These are phyloP conservation scores for Ophiognomonia clavigignenti-juglandacearum DNA, from an alignment of 2,329 filamentous ascomycete species.

Conservation along the genomic window DNA sequence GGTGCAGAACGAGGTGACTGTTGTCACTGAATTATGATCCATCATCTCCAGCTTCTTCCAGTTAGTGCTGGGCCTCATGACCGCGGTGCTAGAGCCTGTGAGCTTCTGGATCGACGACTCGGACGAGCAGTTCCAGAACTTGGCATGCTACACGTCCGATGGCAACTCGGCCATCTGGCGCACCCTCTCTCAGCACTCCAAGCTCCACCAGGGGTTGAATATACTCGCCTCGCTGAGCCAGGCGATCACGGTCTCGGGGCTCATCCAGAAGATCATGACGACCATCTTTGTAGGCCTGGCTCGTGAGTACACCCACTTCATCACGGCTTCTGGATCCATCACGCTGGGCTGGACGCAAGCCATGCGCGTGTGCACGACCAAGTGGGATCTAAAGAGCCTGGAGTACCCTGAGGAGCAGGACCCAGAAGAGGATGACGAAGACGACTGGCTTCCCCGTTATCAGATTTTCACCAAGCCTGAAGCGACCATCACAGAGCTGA, in stretches of 20 bases:
- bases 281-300: not conserved
- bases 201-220: slow-evolving; percentile 4
- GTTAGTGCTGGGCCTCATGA: not conserved
- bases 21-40: not conserved
- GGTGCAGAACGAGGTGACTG: slow-evolving; percentile 1
- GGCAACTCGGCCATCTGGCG: not conserved
- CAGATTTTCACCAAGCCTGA: slow-evolving; percentile 1
- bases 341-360: slow-evolving; percentile 10
- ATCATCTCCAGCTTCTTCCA: not conserved
- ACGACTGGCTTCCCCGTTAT: slow-evolving; percentile 9
- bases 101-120: slow-evolving; percentile 3
- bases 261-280: not conserved
- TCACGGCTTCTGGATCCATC: slow-evolving; percentile 5
- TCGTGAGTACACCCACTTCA: not conserved
- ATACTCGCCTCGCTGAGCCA: not conserved
- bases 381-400: slow-evolving; percentile 1
- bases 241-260: not conserved
- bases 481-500: not conserved
- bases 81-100: not conserved
- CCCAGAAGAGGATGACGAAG: slow-evolving; percentile 6
- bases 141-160: not conserved
- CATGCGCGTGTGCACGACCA: slow-evolving; percentile 3
- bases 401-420: not conserved
- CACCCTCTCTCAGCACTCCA: not conserved
- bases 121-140: slow-evolving; percentile 3